phyloP scores from a whole-genome alignment of 2,329 filamentous ascomycete species.

The Aureobasidium sp. region DNA sequence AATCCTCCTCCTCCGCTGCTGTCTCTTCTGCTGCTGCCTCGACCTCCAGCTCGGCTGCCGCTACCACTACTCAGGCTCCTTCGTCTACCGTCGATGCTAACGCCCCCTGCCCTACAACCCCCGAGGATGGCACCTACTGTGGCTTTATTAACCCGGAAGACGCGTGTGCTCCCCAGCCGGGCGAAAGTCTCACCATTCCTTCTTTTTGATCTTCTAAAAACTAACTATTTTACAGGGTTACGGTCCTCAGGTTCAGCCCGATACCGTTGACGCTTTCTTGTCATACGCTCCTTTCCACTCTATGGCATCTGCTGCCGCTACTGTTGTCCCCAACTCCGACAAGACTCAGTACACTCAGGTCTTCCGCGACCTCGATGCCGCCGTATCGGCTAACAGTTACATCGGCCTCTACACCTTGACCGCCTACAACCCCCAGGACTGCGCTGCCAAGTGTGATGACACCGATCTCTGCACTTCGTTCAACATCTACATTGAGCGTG shows the following conservation, averaged over 20 bases:
- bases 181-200: neutral
- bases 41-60: constrained; percentile 4
- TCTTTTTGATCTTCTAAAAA: neutral
- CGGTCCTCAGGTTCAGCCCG: constrained; percentile 21
- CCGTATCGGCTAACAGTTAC: constrained; percentile 23
- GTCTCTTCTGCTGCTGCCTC: neutral
- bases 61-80: neutral
- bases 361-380: constrained; percentile 25
- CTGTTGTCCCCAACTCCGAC: constrained; percentile 12
- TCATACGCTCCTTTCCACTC: constrained; percentile 19
- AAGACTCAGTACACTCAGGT: constrained; percentile 20
- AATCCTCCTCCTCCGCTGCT: neutral
- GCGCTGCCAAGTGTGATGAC: constrained; percentile 24
- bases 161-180: constrained; percentile 25
- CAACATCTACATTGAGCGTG: constrained; percentile 29
- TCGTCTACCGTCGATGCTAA: constrained; percentile 18
- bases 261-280: constrained; percentile 21
- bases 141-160: constrained; percentile 32
- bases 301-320: constrained; percentile 15
- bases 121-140: constrained; percentile 27
- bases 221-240: constrained; percentile 16
- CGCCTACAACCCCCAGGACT: constrained; percentile 23
- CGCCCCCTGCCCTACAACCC: constrained; percentile 22
- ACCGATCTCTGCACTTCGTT: constrained; percentile 25
- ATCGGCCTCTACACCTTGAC: constrained; percentile 23